A percentile compares a stretch with the other conserved stretches of the same genome.
phyloP scores from a whole-genome alignment of 2,329 filamentous ascomycete species.

The Herpotrichia juniperi region DNA sequence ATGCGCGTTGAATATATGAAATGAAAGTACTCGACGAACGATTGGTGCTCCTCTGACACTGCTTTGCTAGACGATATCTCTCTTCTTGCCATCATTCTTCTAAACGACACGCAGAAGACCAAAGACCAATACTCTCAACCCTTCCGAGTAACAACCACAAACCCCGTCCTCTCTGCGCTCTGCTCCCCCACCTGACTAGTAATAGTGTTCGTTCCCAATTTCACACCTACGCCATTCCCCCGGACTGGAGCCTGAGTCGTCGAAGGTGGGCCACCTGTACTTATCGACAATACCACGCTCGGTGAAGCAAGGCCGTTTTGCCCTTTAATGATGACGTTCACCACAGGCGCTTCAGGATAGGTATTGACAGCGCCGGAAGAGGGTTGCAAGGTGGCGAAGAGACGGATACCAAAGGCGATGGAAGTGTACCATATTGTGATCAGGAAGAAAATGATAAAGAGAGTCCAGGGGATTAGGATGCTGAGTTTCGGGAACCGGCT shows the following conservation, averaged over 20 bases:
- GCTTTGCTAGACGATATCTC: no score
- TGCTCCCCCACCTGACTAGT: background rate
- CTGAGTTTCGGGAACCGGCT: constrained; percentile 14
- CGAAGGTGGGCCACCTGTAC: background rate
- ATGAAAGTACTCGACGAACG: no score
- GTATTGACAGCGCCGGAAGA: background rate
- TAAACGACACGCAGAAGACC: no score
- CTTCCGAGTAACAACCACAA: no score
- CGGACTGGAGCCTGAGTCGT: background rate
- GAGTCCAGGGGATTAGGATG: constrained; percentile 29
- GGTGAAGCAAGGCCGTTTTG: background rate
- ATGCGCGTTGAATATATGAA: no score
- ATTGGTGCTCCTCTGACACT: no score
- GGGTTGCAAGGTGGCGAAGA: constrained; percentile 9
- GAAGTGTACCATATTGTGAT: constrained; percentile 28
- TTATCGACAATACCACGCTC: background rate
- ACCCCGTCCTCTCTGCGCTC: no score
- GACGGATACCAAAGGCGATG: constrained; percentile 23
- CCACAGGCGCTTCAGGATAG: background rate
- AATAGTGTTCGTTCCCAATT: background rate
- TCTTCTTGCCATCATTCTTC: no score
- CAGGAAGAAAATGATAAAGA: constrained; percentile 29
- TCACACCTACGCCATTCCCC: background rate
- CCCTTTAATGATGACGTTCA: constrained; percentile 2
- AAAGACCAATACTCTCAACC: no score